Base-by-base conservation (phyloP, 2,329 filamentous ascomycete genomes). In the Fusarium metavorans region DNA sequence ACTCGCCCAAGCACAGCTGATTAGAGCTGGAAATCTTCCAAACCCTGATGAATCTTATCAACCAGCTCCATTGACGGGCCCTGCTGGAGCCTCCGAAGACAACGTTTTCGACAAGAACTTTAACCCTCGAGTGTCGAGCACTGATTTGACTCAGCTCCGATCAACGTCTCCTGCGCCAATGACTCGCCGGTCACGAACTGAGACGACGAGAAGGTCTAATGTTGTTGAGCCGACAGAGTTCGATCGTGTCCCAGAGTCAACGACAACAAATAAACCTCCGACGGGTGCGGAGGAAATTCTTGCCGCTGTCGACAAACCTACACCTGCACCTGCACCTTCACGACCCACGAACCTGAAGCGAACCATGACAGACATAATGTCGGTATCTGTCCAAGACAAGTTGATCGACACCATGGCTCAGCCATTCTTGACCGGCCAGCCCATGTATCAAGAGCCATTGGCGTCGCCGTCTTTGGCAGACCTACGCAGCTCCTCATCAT, bases 81-180 rank as follows among this genome's bases (percentile, higher is more conserved):
- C 96, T 27, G 91, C 95, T 30, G 87, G 92, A 65, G 80, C 93
- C 71, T 90, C 93, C 59, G 90, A 90, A 43, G 91, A 92, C 61
- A 98, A 98, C 79, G 84, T 97, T 2, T 98, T 98, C 79, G 96
- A 98, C 30, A 92, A 89, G 80, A 92, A 92, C 72, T 98, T 98
- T 80, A 85, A 90, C 43, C 88, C 87, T 32, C 85, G 87, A 65
- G 85, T 85, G 6, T 83, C 85, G 39, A 90, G 86, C 70, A 86
- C 89, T 4, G 89, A 90, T 35, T 80, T 84, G 4, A 80, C 85
- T 52, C 78, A 80, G 39, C 80, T 82, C 6, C 81, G 83, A 4
- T 72, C 80, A 37, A 61, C 80, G 4, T 84, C 85, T 16, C 83
- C 84, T 2, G 75, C 77, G 11, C 73, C 79, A 5, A 48, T 16